phyloP scores from a whole-genome alignment of 1,284 basidiomycete genomes.

The Fomitiporia mediterranea region DNA sequence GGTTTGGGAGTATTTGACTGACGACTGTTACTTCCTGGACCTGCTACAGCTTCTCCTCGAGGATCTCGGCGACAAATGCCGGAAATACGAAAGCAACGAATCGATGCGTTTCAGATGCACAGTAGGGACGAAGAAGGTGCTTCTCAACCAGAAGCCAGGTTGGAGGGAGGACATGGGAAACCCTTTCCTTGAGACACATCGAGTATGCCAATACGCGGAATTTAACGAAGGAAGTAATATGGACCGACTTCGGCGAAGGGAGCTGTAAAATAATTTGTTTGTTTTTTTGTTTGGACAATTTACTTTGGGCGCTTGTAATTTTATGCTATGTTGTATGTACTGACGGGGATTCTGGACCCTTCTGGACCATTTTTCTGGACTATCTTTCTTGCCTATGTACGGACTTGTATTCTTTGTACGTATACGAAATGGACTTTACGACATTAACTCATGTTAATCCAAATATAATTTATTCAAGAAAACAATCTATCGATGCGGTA shows the following conservation, averaged over 20 bases:
- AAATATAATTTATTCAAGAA: constrained; percentile 3
- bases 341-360: too few relatives aligned
- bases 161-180: constrained; percentile 21
- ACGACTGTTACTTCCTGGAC: background rate
- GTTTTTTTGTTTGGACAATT: too few relatives aligned
- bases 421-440: too few relatives aligned
- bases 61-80: constrained; percentile 5
- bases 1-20: background rate
- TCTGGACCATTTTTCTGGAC: too few relatives aligned
- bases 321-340: too few relatives aligned
- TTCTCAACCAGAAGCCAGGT: constrained; percentile 17
- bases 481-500: background rate
- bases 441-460: background rate
- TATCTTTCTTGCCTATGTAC: too few relatives aligned
- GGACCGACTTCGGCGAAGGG: background rate
- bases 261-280: too few relatives aligned
- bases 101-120: constrained; percentile 6
- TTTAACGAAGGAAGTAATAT: background rate
- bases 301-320: too few relatives aligned
- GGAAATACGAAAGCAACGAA: background rate
- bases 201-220: constrained; percentile 12
- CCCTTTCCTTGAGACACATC: constrained; percentile 3
- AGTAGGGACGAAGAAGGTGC: constrained; percentile 15
- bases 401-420: too few relatives aligned
- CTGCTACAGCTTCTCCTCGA: background rate